Evolutionary conservation across 1,139 yeast genomes (phyloP).

Genomic region (Zygosaccharomyces sapae): DNA sequence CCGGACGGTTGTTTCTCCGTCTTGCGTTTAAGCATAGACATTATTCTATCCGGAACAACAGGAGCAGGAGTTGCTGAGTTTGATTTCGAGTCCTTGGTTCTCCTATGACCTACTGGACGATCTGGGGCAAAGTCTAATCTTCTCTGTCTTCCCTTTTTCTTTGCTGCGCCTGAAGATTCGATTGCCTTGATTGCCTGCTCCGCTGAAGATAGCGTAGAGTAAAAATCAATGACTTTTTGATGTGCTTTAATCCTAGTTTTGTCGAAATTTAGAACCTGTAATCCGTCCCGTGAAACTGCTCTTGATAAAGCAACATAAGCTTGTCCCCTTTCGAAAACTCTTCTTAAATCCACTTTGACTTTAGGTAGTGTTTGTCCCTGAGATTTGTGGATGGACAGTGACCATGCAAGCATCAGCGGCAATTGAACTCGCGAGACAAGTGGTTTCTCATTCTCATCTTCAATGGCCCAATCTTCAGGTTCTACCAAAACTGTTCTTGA

Average conservation of each 20-base stretch:
- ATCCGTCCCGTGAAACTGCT: constrained; percentile 73
- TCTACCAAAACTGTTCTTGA: constrained; percentile 68
- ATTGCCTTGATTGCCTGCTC: constrained; percentile 33
- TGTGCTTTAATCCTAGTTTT: constrained; percentile 56
- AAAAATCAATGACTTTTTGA: constrained; percentile 58
- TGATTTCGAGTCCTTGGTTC: constrained; percentile 9
- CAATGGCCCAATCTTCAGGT: constrained; percentile 71
- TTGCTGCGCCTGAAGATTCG: constrained; percentile 1
- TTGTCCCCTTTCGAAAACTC: constrained; percentile 87
- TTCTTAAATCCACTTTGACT: constrained; percentile 73
- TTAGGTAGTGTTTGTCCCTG: constrained; percentile 91
- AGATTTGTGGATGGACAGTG: constrained; percentile 89
- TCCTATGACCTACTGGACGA: constrained; percentile 1
- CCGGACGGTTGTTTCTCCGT: constrained; percentile 4
- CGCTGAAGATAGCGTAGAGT: constrained; percentile 40
- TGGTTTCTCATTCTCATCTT: constrained; percentile 52
- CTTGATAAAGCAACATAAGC: constrained; percentile 91
- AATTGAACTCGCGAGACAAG: constrained; percentile 62
- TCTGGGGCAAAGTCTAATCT: constrained; percentile 10
- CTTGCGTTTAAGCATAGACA: constrained; percentile 15
- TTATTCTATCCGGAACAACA: constrained; percentile 15
- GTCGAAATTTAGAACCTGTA: constrained; percentile 71
- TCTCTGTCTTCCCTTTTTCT: constrained; percentile 5
- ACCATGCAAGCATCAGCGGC: constrained; percentile 92
- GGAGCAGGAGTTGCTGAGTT: constrained; percentile 11